phyloP scores from a whole-genome alignment of 306 rosid genomes.

The Bauhinia variegata region DNA sequence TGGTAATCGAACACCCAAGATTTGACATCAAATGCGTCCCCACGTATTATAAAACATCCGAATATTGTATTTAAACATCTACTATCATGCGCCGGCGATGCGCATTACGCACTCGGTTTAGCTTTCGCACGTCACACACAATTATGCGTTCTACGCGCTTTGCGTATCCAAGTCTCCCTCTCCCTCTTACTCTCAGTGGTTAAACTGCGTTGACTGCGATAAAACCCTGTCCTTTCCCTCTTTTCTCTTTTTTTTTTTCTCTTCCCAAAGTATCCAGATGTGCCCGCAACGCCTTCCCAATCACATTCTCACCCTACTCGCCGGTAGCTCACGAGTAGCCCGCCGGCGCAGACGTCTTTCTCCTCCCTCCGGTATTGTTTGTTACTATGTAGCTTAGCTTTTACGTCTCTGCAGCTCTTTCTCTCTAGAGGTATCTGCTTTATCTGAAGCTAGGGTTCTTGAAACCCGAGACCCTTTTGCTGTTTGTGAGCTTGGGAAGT shows the following conservation, averaged over 20 bases:
- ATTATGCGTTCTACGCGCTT: no score
- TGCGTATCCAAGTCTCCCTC: constrained; percentile 52
- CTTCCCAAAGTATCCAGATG: constrained; percentile 8
- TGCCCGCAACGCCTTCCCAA: constrained; percentile 8
- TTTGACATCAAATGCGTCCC: no score
- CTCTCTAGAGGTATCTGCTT: background rate
- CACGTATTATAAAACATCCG: constrained; percentile 17
- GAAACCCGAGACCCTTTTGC: constrained; percentile 42
- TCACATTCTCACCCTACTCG: constrained; percentile 6
- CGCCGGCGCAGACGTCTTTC: background rate
- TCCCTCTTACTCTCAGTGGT: no score
- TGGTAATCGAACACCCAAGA: no score
- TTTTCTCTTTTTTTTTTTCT: background rate
- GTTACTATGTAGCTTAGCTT: background rate
- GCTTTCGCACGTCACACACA: no score
- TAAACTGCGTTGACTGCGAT: constrained; percentile 72
- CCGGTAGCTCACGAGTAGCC: no score
- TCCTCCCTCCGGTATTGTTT: background rate
- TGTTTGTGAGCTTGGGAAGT: background rate
- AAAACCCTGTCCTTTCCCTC: background rate
- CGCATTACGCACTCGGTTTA: no score
- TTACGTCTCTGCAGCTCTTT: background rate
- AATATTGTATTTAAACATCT: background rate
- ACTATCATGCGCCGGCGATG: constrained; percentile 38
- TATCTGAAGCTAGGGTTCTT: constrained; percentile 34